A percentile compares a stretch with the other conserved stretches of the same genome.
These are phyloP conservation scores for Erodium chrysanthum DNA, from an alignment of 441 rosid genomes.

Conservation along the genomic window DNA sequence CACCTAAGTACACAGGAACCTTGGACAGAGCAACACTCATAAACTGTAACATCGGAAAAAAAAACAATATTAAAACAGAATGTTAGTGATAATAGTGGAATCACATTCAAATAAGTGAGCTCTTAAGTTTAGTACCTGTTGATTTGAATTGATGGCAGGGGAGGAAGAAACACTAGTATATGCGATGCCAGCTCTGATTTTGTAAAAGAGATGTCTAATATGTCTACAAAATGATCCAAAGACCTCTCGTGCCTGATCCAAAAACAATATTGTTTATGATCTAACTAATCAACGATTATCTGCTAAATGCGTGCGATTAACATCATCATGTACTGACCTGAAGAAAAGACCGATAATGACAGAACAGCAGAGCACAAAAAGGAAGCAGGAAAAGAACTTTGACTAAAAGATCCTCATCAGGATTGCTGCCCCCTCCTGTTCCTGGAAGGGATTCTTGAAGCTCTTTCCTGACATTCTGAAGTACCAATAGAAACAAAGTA, in stretches of 20 bases:
- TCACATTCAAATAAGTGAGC: neutral
- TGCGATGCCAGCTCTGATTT: constrained; percentile 43
- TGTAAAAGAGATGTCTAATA: constrained; percentile 52
- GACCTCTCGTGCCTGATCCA: constrained; percentile 44
- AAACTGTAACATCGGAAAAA: constrained; percentile 31
- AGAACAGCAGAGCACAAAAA: constrained; percentile 46
- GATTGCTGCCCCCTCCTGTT: constrained; percentile 78
- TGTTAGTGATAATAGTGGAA: neutral
- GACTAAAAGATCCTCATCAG: constrained; percentile 51
- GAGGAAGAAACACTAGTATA: constrained; percentile 57
- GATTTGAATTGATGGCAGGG: constrained; percentile 38
- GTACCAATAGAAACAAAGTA: neutral
- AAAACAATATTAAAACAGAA: constrained; percentile 6
- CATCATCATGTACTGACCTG: constrained; percentile 38
- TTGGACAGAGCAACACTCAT: constrained; percentile 35
- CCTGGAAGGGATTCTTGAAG: constrained; percentile 88
- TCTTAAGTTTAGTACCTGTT: constrained; percentile 36
- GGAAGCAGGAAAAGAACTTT: constrained; percentile 67
- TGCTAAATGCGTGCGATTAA: constrained; percentile 8
- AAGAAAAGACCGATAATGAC: constrained; percentile 39
- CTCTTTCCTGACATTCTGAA: constrained; percentile 56
- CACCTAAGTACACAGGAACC: constrained; percentile 62
- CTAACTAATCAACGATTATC: neutral
- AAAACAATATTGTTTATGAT: constrained; percentile 14
- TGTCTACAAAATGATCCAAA: constrained; percentile 47